These are phyloP conservation scores for Zhuliangozyma parablackwelliae DNA, from an alignment of 1,139 yeast species.

Conservation along the genomic window DNA sequence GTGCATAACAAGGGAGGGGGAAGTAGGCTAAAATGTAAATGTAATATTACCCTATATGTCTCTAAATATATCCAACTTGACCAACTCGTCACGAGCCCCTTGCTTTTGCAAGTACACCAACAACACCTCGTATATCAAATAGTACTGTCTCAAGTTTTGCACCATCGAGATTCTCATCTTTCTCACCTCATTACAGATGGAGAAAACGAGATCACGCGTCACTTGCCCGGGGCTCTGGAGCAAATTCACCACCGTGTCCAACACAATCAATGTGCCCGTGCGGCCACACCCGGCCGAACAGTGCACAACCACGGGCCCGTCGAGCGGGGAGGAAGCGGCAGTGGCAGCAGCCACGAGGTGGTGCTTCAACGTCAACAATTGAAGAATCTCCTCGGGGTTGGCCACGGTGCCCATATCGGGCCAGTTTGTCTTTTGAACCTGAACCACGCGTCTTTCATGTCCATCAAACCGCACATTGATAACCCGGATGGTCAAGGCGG, in stretches of 20 bases:
- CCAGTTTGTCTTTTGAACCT: conserved; percentile 50
- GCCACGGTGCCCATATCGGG: conserved; percentile 47
- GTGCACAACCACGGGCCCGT: conserved; percentile 59
- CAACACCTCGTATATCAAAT: conserved; percentile 59
- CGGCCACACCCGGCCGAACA: conserved; percentile 94
- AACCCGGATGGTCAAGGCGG: conserved; percentile 21
- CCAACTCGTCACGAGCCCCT: no score
- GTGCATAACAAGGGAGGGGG: no score
- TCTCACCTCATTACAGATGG: conserved; percentile 57
- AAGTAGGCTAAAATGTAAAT: no score
- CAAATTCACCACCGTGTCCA: conserved; percentile 59
- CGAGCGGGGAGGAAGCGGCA: conserved; percentile 6
- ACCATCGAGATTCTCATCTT: conserved; percentile 80
- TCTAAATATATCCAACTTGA: no score
- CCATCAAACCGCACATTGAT: conserved; percentile 27
- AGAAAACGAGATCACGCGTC: conserved; percentile 36
- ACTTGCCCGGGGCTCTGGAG: conserved; percentile 15
- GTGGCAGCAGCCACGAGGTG: conserved; percentile 11
- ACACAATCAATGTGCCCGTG: conserved; percentile 79
- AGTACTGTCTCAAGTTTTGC: conserved; percentile 70
- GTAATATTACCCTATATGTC: no score
- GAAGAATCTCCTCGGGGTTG: conserved; percentile 37
- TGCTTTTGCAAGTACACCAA: conserved; percentile 18
- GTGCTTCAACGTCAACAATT: conserved; percentile 37
- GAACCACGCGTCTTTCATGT: conserved; percentile 24